Percentiles rank a stretch among this genome's conserved stretches.
These are phyloP conservation scores for Pseudogymnoascus sp. DNA, from an alignment of 2,329 filamentous ascomycete genomes.

Conservation along the genomic window DNA sequence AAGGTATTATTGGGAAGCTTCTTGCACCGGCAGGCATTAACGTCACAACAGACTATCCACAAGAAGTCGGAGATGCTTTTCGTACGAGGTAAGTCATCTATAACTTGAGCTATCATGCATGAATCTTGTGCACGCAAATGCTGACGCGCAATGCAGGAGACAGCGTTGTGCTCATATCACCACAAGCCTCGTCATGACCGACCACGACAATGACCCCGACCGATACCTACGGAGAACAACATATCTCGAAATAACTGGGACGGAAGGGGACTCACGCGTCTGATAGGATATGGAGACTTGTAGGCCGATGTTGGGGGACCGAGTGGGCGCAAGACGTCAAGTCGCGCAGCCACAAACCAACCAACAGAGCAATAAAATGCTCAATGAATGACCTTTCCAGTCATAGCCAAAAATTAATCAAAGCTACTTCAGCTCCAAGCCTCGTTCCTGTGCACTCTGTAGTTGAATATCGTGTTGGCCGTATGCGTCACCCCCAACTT, in stretches of 20 bases:
- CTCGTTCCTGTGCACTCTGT: neutral
- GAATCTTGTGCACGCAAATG: neutral
- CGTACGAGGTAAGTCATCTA: conserved; percentile 64
- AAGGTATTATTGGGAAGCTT: conserved; percentile 43
- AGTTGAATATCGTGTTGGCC: neutral
- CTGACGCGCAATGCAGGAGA: conserved; percentile 43
- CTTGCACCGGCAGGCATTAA: neutral
- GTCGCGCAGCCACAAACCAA: conserved; percentile 2
- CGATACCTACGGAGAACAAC: neutral
- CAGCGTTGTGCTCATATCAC: conserved; percentile 64
- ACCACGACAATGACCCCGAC: neutral
- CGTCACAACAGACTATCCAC: conserved; percentile 64
- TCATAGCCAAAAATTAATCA: conserved; percentile 3
- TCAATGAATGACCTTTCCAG: conserved; percentile 4
- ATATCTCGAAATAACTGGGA: conserved; percentile 3
- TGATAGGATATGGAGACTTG: conserved; percentile 3
- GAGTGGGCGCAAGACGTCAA: neutral
- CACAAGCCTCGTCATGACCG: conserved; percentile 28
- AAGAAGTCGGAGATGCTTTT: conserved; percentile 99
- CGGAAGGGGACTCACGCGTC: neutral
- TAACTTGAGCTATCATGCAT: conserved; percentile 4
- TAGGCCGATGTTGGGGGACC: neutral
- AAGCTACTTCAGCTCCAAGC: neutral
- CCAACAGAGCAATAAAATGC: conserved; percentile 2
- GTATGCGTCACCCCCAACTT: neutral